Evolutionary conservation across 2,329 filamentous ascomycete species (phyloP).

Genomic region (Hirsutella minnesotensis): DNA sequence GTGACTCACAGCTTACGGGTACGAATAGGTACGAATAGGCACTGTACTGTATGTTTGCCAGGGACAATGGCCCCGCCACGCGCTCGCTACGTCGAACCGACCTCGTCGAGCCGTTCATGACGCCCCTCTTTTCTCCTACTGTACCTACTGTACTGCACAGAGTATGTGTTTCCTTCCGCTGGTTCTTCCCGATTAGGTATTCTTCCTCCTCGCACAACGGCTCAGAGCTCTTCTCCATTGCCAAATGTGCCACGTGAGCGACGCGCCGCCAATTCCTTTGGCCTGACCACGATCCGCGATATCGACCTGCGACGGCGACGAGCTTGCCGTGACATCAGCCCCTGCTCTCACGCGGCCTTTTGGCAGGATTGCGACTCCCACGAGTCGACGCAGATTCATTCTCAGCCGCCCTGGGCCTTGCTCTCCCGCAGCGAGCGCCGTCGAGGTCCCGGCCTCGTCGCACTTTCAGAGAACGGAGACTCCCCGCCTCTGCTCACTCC

Average conservation of each 20-base stretch:
- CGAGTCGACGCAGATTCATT: constrained; percentile 35
- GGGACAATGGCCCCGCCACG: not conserved
- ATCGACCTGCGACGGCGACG: constrained; percentile 27
- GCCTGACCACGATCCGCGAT: constrained; percentile 10
- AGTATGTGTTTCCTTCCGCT: constrained; percentile 3
- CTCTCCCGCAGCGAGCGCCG: constrained; percentile 27
- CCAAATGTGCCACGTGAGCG: constrained; percentile 17
- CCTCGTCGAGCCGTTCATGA: too few relatives aligned
- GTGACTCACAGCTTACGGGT: too few relatives aligned
- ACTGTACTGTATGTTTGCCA: too few relatives aligned
- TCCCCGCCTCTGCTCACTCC: constrained; percentile 63
- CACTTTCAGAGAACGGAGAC: constrained; percentile 41
- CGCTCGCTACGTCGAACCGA: constrained; percentile 1
- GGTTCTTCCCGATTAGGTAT: constrained; percentile 1
- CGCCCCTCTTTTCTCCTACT: constrained; percentile 4
- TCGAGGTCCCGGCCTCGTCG: constrained; percentile 87
- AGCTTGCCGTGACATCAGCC: constrained; percentile 33
- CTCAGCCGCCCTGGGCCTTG: constrained; percentile 28
- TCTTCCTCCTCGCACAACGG: constrained; percentile 10
- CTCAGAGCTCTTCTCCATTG: constrained; percentile 17
- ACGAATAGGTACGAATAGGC: too few relatives aligned
- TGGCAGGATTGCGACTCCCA: constrained; percentile 18
- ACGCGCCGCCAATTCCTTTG: constrained; percentile 15
- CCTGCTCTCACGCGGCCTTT: constrained; percentile 28
- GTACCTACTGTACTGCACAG: not conserved